Evolutionary conservation across 371 early-diverging fungal genomes (phyloP).

Genomic region (Lichtheimia ramosa): DNA sequence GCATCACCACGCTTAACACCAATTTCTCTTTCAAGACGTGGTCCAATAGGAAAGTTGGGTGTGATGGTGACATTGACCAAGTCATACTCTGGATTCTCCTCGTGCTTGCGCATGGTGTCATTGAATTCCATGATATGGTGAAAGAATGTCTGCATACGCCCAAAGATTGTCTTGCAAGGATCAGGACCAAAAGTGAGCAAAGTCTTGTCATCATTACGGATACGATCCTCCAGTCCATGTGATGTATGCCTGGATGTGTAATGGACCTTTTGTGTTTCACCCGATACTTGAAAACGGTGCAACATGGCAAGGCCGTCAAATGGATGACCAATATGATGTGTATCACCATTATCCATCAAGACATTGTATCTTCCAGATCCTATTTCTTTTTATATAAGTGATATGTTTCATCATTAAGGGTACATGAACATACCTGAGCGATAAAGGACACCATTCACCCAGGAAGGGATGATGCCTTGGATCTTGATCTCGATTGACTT

Average conservation of each 20-base stretch:
- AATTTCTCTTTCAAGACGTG: slow-evolving; percentile 28
- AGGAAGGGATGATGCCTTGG: slow-evolving; percentile 53
- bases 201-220: slow-evolving; percentile 37
- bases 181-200: slow-evolving; percentile 56
- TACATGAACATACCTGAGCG: slow-evolving; percentile 40
- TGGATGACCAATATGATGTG: slow-evolving; percentile 57
- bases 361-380: slow-evolving; percentile 50
- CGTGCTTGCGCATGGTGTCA: slow-evolving; percentile 25
- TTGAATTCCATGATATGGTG: slow-evolving; percentile 39
- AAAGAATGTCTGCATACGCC: slow-evolving; percentile 43
- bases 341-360: slow-evolving; percentile 45
- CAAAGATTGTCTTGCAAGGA: slow-evolving; percentile 63
- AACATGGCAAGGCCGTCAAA: slow-evolving; percentile 66
- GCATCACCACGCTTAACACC: slow-evolving; percentile 40
- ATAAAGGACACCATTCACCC: slow-evolving; percentile 63
- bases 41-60: slow-evolving; percentile 59
- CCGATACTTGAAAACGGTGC: slow-evolving; percentile 45
- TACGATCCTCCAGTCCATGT: slow-evolving; percentile 41
- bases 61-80: slow-evolving; percentile 66
- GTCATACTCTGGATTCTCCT: slow-evolving; percentile 48
- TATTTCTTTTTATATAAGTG: slow-evolving; percentile 2
- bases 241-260: slow-evolving; percentile 49
- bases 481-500: slow-evolving; percentile 37
- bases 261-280: slow-evolving; percentile 27
- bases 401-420: neutral